Conservation (phyloP, 495 filamentous ascomycete species). For the Lasiosphaeris hirsuta region DNA sequence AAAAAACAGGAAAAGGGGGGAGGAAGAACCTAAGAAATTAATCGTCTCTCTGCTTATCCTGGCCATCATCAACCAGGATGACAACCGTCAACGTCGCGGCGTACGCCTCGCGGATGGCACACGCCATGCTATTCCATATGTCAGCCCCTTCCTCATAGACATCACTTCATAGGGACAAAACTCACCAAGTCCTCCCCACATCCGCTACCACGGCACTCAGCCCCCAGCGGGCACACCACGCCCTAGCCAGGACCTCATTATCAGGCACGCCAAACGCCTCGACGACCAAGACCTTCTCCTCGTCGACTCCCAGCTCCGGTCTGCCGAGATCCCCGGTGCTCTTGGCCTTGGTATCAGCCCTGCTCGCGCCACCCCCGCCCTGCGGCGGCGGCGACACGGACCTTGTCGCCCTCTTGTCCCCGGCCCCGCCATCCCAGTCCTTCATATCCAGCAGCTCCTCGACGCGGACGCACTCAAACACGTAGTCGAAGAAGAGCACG, state of each 20-base stretch:
- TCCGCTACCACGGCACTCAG: constrained; percentile 64
- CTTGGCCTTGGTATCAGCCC: neutral
- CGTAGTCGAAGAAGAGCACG: constrained; percentile 65
- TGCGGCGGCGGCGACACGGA: constrained; percentile 15
- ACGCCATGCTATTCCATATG: constrained; percentile 51
- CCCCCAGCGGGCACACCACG: constrained; percentile 71
- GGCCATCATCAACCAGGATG: constrained; percentile 50
- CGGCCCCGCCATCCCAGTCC: constrained; percentile 53
- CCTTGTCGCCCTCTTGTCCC: constrained; percentile 21
- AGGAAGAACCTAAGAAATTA: too few relatives aligned
- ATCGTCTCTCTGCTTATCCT: constrained; percentile 24
- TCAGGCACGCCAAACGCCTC: constrained; percentile 67
- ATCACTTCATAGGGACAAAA: constrained; percentile 11
- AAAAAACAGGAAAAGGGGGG: constrained; percentile 1
- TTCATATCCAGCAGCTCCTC: constrained; percentile 58
- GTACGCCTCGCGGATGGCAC: constrained; percentile 67
- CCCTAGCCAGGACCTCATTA: constrained; percentile 69
- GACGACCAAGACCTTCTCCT: constrained; percentile 62
- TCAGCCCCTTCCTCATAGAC: constrained; percentile 8
- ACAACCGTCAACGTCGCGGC: constrained; percentile 66
- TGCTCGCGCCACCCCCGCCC: constrained; percentile 4
- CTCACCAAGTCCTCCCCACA: constrained; percentile 61
- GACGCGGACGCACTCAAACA: constrained; percentile 49
- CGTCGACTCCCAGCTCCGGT: constrained; percentile 28
- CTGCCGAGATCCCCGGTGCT: constrained; percentile 1